These are phyloP conservation scores for Aureobasidium sp. DNA, from an alignment of 2,329 filamentous ascomycete species.

Conservation along the genomic window DNA sequence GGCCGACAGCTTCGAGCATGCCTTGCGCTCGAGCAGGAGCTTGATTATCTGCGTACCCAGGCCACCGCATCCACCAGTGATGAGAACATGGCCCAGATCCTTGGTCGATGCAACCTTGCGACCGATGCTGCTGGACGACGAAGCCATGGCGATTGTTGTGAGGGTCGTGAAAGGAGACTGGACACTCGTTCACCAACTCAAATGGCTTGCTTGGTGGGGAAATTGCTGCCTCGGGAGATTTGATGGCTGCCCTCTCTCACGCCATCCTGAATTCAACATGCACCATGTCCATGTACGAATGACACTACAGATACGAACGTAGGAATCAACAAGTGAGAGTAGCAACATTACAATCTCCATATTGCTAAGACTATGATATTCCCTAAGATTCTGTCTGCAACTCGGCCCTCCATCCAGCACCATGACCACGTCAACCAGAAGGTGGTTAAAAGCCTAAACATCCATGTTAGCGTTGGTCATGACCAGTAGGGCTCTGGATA, in stretches of 20 bases:
- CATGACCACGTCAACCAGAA: neutral
- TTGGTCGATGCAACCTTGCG: slow-evolving; percentile 14
- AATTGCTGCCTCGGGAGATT: slow-evolving; percentile 5
- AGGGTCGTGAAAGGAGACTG: neutral
- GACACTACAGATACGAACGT: too few species aligned
- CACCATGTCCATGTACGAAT: too few species aligned
- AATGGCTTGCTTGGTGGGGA: too few species aligned
- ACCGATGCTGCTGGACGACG: neutral
- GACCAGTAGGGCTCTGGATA: neutral
- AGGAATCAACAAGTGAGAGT: too few species aligned
- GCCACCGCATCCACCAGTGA: slow-evolving; percentile 47
- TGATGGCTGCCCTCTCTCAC: neutral
- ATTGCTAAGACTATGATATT: too few species aligned
- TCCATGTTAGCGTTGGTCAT: neutral
- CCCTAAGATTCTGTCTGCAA: neutral
- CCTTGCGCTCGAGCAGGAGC: slow-evolving; percentile 36
- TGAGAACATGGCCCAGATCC: slow-evolving; percentile 40
- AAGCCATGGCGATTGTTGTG: neutral
- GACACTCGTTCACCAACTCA: too few species aligned
- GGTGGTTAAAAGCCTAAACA: slow-evolving; percentile 1
- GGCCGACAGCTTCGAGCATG: slow-evolving; percentile 39
- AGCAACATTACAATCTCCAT: too few species aligned
- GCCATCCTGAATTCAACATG: neutral
- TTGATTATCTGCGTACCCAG: slow-evolving; percentile 46
- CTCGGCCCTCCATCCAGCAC: neutral